phyloP scores from a whole-genome alignment of 148 eudicot species.

The Persicaria maculosa region DNA sequence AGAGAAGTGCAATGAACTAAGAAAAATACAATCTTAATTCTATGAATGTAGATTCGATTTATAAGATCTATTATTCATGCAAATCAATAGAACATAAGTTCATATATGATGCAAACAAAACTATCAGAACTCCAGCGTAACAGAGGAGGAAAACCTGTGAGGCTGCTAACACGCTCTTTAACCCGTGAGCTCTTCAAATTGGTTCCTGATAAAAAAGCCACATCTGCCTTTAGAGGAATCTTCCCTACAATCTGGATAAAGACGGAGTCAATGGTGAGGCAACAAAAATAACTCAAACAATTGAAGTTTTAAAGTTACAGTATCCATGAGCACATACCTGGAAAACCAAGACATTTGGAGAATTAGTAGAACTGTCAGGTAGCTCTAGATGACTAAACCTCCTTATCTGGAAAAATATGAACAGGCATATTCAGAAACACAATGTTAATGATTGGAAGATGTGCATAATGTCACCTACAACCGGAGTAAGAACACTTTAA shows the following conservation, averaged over 20 bases:
- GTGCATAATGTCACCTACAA: background rate
- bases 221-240: constrained; percentile 67
- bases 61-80: background rate
- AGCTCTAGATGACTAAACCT: constrained; percentile 51
- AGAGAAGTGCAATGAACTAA: background rate
- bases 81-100: background rate
- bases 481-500: background rate
- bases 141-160: constrained; percentile 46
- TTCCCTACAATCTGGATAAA: constrained; percentile 57
- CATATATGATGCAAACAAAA: background rate
- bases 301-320: background rate
- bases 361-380: constrained; percentile 48
- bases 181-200: constrained; percentile 32
- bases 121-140: background rate
- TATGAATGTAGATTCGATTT: background rate
- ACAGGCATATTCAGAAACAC: constrained; percentile 5
- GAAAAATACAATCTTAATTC: background rate
- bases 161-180: constrained; percentile 53
- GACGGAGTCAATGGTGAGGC: background rate
- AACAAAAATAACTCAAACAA: background rate
- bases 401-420: constrained; percentile 35
- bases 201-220: constrained; percentile 74
- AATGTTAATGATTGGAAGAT: background rate
- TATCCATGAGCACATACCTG: constrained; percentile 45
- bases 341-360: constrained; percentile 71